Evolutionary conservation across 805 yeast genomes (phyloP).

Genomic region (Torulaspora quercuum): DNA sequence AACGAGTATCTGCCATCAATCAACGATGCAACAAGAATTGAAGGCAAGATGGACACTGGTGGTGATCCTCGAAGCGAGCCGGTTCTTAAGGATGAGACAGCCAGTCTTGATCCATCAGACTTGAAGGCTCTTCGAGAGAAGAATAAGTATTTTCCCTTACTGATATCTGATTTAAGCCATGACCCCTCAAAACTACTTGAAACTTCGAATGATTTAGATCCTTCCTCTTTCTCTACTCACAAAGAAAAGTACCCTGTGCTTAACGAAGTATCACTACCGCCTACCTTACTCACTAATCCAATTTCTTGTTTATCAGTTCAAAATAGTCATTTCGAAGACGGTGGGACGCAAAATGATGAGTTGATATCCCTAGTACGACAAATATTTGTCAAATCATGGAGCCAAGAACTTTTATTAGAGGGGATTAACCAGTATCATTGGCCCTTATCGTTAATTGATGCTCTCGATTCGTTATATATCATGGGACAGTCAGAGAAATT

Average conservation of each 20-base stretch:
- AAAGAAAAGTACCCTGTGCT: conserved; percentile 30
- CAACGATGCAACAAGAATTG: conserved; percentile 11
- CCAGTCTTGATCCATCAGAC: conserved; percentile 18
- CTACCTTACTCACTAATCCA: conserved; percentile 8
- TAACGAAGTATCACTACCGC: conserved; percentile 28
- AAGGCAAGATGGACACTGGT: neutral
- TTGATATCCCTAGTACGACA: conserved; percentile 36
- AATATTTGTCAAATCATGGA: conserved; percentile 45
- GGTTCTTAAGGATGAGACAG: conserved; percentile 6
- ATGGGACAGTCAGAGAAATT: conserved; percentile 44
- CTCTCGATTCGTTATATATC: conserved; percentile 50
- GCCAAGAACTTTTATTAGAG: conserved; percentile 15
- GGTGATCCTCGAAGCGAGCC: conserved; percentile 1
- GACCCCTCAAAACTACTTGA: conserved; percentile 18
- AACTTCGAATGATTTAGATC: conserved; percentile 16
- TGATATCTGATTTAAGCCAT: conserved; percentile 27
- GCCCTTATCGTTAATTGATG: conserved; percentile 50
- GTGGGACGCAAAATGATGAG: conserved; percentile 26
- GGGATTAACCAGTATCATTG: conserved; percentile 46
- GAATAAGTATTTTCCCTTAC: conserved; percentile 41
- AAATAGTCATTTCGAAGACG: conserved; percentile 29
- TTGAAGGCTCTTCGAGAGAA: conserved; percentile 31
- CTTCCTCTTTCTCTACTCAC: conserved; percentile 21
- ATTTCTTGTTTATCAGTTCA: conserved; percentile 33
- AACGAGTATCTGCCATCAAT: conserved; percentile 36